These are phyloP conservation scores for Rhododendron simsii DNA, from an alignment of 148 eudicot species.

Conservation along the genomic window DNA sequence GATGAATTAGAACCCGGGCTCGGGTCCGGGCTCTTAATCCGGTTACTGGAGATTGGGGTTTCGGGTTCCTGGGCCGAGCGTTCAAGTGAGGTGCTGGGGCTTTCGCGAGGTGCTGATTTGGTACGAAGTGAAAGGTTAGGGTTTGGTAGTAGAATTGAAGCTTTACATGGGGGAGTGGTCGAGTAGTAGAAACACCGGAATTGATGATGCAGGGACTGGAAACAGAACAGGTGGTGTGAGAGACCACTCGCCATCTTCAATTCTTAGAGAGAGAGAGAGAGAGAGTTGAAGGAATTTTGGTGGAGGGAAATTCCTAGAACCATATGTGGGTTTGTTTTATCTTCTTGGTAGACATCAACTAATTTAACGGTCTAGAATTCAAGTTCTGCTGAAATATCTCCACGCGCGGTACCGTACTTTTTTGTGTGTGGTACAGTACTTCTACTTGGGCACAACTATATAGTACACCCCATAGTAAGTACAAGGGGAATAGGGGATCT, in stretches of 20 bases:
- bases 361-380: slow-evolving; percentile 10
- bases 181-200: not conserved
- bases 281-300: not conserved
- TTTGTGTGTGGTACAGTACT: not conserved
- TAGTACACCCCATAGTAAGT: no score
- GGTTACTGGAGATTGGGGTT: not conserved
- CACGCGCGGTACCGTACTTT: not conserved
- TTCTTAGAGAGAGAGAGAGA: not conserved
- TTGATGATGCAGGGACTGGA: not conserved
- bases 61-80: not conserved
- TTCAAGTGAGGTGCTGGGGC: slow-evolving; percentile 11
- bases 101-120: slow-evolving; percentile 24
- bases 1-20: slow-evolving; percentile 1
- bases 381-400: not conserved
- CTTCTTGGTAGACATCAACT: not conserved
- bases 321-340: not conserved
- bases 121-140: not conserved
- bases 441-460: no score
- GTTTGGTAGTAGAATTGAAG: not conserved
- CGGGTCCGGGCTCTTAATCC: slow-evolving; percentile 16
- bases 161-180: not conserved
- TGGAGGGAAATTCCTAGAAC: not conserved
- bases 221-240: slow-evolving; percentile 6
- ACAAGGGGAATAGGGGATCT: no score
- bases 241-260: slow-evolving; percentile 11